Evolutionary conservation across 2,329 filamentous ascomycete genomes (phyloP).

Genomic region (Talaromyces sp.): DNA sequence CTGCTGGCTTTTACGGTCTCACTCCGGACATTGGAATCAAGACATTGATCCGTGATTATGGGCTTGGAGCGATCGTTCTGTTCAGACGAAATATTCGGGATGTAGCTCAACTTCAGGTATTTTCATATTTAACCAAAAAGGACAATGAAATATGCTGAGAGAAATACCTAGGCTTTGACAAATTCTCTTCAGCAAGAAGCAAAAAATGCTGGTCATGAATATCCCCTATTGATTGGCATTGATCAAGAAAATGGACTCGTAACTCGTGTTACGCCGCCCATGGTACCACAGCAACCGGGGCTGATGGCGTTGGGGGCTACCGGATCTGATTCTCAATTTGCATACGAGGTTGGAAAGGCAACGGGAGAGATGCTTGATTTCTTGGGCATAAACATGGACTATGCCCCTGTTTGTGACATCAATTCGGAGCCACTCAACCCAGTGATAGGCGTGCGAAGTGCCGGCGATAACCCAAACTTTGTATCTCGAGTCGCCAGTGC

Average conservation of each 20-base stretch:
- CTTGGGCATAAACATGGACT: slow-evolving; percentile 44
- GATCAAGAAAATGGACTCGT: slow-evolving; percentile 44
- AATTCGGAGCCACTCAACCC: slow-evolving; percentile 42
- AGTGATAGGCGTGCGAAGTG: slow-evolving; percentile 40
- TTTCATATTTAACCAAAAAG: background rate
- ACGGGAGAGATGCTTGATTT: slow-evolving; percentile 35
- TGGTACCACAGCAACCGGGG: slow-evolving; percentile 37
- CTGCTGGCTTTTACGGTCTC: slow-evolving; percentile 39
- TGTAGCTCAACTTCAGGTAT: slow-evolving; percentile 33
- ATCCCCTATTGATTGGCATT: slow-evolving; percentile 40
- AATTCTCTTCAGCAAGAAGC: slow-evolving; percentile 36
- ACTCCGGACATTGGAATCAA: slow-evolving; percentile 37
- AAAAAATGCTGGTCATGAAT: slow-evolving; percentile 31
- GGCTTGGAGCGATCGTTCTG: slow-evolving; percentile 37
- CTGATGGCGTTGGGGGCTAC: slow-evolving; percentile 43
- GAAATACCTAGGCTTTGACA: slow-evolving; percentile 24
- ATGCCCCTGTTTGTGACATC: slow-evolving; percentile 40
- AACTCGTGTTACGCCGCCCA: slow-evolving; percentile 35
- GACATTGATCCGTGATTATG: slow-evolving; percentile 36
- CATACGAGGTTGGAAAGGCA: slow-evolving; percentile 30
- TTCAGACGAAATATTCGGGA: slow-evolving; percentile 38
- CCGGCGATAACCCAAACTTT: slow-evolving; percentile 37
- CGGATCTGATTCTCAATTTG: slow-evolving; percentile 23
- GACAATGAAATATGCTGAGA: background rate
- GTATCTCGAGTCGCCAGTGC: slow-evolving; percentile 39